These are phyloP conservation scores for Ormosia emarginata DNA, from an alignment of 306 rosid genomes.

Conservation along the genomic window DNA sequence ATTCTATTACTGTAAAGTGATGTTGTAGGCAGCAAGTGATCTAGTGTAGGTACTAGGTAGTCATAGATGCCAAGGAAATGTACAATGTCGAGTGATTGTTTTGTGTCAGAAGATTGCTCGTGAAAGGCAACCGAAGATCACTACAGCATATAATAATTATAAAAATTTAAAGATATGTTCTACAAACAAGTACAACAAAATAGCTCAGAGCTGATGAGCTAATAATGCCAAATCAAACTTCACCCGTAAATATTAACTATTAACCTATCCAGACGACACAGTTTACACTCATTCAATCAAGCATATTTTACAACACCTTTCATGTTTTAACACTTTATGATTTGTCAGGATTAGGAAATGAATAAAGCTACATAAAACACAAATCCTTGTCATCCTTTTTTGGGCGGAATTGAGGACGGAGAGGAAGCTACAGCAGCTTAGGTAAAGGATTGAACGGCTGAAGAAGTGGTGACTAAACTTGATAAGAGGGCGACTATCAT, in stretches of 20 bases:
- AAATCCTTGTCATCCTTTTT: not conserved
- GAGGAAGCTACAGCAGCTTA: conserved; percentile 23
- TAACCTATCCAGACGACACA: conserved; percentile 17
- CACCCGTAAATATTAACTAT: conserved; percentile 9
- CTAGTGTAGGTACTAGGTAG: not conserved
- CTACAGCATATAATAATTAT: not conserved
- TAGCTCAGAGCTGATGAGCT: conserved; percentile 22
- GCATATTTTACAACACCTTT: conserved; percentile 13
- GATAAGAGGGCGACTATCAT: conserved; percentile 83
- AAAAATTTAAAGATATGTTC: not conserved
- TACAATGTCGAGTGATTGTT: not conserved
- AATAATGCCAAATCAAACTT: conserved; percentile 20
- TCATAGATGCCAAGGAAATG: not conserved
- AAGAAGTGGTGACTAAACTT: conserved; percentile 86
- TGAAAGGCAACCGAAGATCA: conserved; percentile 7
- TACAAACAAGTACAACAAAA: conserved; percentile 16
- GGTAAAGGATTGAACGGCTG: conserved; percentile 64
- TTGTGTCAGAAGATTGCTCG: not conserved
- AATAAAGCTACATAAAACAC: conserved; percentile 27
- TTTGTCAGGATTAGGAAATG: conserved; percentile 22
- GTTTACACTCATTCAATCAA: conserved; percentile 10
- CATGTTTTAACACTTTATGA: not conserved
- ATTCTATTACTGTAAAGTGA: not conserved
- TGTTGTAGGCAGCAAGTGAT: not conserved
- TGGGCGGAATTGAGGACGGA: not conserved